Evolutionary conservation across 768 basidiomycete species (phyloP), one percentile per base, ranked within the genome.

Genomic region (Clathrus columnatus): DNA sequence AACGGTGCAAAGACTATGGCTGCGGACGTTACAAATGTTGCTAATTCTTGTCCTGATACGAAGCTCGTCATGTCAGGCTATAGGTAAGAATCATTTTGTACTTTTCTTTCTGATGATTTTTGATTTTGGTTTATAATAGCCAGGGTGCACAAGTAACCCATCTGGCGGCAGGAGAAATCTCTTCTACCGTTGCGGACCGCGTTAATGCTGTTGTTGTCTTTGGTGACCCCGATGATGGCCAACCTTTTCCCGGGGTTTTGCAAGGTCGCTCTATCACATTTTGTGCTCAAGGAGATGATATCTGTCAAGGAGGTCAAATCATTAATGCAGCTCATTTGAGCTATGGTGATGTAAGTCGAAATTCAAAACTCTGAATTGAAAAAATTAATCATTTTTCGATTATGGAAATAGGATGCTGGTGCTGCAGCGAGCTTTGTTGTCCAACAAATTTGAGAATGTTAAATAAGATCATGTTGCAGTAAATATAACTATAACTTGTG

Each of bases 1-100:
- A 58, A 60, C 4, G 72, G 71, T 17, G 67, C 70, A 0, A 57
- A 60, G 18, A 71, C 67, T 18, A 72, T 73, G 72, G 71, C 69
- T 2, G 24, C 21, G 24, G 41, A 44, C 11, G 36, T 57, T 24
- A 50, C 57, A 30, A 10, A 14, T 44, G 60, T 45, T 43, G 64
- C 62, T 5, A 59, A 44, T 18, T 51, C 56, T 6, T 68, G 64
- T 60, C 67, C 67, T 2, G 61, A 61, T 53, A 56, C 64, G 0
- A 57, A 52, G n/a, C 58, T 65, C 27, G 61, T 68, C n/a, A 51
- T 64, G 8, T 60, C 62, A 32, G 67, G 67, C 16, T 68, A 48
- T 23, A 48, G 46, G 46, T 48, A 23, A 10, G 20, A 48, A 18
- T 21, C n/a, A 11, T 10, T 17, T 20, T 48, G n/a, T 20, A 23